These are phyloP conservation scores for Aspergillus pseudotamarii DNA, from an alignment of 2,329 filamentous ascomycete species.

Conservation along the genomic window DNA sequence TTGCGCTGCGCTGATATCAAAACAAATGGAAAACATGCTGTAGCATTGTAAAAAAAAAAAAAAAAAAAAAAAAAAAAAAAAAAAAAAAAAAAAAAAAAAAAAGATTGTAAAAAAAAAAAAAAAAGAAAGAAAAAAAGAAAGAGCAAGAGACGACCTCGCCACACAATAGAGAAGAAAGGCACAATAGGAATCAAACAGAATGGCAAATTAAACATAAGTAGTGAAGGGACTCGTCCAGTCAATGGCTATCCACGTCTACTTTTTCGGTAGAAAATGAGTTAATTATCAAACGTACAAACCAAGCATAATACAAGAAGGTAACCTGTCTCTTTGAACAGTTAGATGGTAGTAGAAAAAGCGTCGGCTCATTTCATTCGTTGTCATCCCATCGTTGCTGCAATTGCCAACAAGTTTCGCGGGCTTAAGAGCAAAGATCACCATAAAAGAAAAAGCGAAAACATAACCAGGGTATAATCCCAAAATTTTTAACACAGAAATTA, in stretches of 20 bases:
- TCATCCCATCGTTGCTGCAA: conserved; percentile 1
- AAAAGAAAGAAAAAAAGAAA: background rate
- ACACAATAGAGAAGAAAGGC: conserved; percentile 18
- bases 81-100: too few relatives aligned
- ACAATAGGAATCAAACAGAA: conserved; percentile 23
- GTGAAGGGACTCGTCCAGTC: conserved; percentile 14
- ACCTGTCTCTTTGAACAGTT: conserved; percentile 6
- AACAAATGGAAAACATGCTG: conserved; percentile 19
- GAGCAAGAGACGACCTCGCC: conserved; percentile 20
- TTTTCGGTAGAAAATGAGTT: conserved; percentile 1
- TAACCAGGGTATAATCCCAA: conserved; percentile 30
- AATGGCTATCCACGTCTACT: conserved; percentile 3
- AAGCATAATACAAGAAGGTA: conserved; percentile 28
- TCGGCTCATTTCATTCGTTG: conserved; percentile 10
- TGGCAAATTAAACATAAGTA: conserved; percentile 18
- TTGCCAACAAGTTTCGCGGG: background rate
- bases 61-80: too few relatives aligned
- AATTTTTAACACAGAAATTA: conserved; percentile 34
- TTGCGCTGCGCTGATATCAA: conserved; percentile 29
- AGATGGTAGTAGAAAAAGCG: conserved; percentile 6
- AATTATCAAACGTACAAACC: conserved; percentile 15
- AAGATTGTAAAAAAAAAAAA: too few relatives aligned
- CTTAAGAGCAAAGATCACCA: conserved; percentile 3
- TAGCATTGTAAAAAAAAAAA: too few relatives aligned
- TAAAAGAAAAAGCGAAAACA: conserved; percentile 24